Evolutionary conservation across 805 yeast species (phyloP), one percentile per base, ranked within the genome.

Genomic region (Yarrowia hollandica): DNA sequence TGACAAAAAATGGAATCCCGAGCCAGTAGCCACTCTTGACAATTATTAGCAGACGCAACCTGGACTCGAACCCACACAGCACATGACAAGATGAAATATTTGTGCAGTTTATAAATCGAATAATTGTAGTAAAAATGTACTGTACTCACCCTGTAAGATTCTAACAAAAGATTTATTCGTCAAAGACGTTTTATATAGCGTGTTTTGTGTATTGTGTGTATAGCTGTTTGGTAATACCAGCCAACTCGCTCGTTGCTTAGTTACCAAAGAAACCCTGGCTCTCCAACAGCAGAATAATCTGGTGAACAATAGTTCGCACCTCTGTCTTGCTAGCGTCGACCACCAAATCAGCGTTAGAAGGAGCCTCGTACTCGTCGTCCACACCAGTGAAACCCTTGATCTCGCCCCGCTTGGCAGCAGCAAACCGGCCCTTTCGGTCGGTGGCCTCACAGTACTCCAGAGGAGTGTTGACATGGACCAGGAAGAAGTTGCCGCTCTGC

Each of bases 211-310:
- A n/a, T n/a, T n/a, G n/a, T n/a, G n/a, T n/a, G n/a, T n/a, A n/a
- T n/a, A n/a, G n/a, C n/a, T n/a, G n/a, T n/a, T n/a, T n/a, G n/a
- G n/a, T n/a, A n/a, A n/a, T n/a, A n/a, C n/a, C n/a, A n/a, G n/a
- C n/a, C n/a, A n/a, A n/a, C n/a, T n/a, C n/a, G 30, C 30, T 30
- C 34, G n/a, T 30, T 28, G n/a, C 30, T 57, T 69, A 72, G 62
- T 70, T 70, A 3, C 78, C 78, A 61, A 88, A 88, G 75, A 86
- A 91, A 15, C 95, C 96, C 74, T 90, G 88, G 67, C 85, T 83
- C 73, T 88, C 90, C 66, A 91, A 79, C 70, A 84, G 79, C 62
- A 83, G 75, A 31, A 87, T 85, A 64, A 88, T 81, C 71, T 85
- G 84, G 69, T 83, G 88, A 60, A 90, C 87, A 60, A 88, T 86